Conservation (phyloP, 2,329 filamentous ascomycete genomes). For the Diaporthe ampelina region DNA sequence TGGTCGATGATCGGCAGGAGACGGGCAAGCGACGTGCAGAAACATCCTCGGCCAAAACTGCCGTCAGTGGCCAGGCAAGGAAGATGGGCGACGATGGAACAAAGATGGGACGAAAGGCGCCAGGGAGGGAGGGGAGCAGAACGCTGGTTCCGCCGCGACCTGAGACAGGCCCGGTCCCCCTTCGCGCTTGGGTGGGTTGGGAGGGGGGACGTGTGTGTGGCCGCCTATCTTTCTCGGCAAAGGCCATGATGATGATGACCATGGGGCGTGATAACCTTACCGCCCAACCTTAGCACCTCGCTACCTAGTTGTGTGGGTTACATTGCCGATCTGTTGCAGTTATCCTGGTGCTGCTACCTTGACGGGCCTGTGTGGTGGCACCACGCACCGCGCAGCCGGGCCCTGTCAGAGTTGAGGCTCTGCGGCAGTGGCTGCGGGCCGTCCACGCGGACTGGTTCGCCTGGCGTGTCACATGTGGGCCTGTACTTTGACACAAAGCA, state of each 20-base stretch:
- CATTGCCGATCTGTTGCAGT: not conserved
- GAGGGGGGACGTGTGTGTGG: not conserved
- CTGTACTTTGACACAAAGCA: not conserved
- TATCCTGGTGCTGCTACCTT: not conserved
- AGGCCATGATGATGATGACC: not conserved
- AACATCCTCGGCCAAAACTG: constrained; percentile 16
- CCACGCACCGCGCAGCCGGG: not conserved
- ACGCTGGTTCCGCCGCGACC: constrained; percentile 28
- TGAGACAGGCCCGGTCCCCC: constrained; percentile 21
- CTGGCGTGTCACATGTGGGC: constrained; percentile 6
- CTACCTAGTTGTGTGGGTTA: constrained; percentile 4
- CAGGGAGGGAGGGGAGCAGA: not conserved
- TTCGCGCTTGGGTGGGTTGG: not conserved
- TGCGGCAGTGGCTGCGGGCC: constrained; percentile 32
- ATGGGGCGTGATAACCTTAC: constrained; percentile 8
- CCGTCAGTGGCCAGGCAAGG: not conserved
- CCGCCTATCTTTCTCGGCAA: not conserved
- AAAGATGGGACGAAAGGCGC: constrained; percentile 30
- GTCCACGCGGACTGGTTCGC: constrained; percentile 1
- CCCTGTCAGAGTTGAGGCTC: constrained; percentile 31
- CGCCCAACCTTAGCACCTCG: constrained; percentile 20
- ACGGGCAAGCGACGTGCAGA: constrained; percentile 30
- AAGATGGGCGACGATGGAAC: constrained; percentile 6
- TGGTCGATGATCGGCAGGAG: constrained; percentile 33
- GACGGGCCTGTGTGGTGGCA: not conserved